A percentile compares a stretch with the other conserved stretches of the same genome.
These are phyloP conservation scores for Isatis lusitanica DNA, from an alignment of 441 rosid species.

Conservation along the genomic window DNA sequence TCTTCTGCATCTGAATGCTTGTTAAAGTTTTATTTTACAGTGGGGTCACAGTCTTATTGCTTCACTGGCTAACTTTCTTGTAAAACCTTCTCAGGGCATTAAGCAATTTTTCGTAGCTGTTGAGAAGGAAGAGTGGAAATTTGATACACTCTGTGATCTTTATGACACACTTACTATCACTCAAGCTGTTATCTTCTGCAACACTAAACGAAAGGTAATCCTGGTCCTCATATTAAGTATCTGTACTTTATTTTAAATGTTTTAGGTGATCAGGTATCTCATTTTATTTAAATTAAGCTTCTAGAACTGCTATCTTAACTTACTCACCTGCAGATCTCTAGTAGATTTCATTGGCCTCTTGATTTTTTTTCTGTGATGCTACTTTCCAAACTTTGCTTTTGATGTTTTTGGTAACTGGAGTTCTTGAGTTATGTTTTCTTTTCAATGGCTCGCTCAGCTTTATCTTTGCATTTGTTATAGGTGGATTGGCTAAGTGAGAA, in stretches of 20 bases:
- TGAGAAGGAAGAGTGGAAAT: conserved; percentile 97
- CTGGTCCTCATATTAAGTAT: neutral
- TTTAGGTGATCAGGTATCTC: neutral
- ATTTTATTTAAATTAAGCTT: neutral
- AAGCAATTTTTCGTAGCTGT: conserved; percentile 94
- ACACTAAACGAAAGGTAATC: conserved; percentile 87
- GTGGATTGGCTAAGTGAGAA: conserved; percentile 98
- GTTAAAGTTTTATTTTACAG: neutral
- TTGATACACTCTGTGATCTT: conserved; percentile 93
- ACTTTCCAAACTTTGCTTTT: neutral
- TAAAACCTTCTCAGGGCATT: conserved; percentile 58
- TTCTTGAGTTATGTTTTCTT: neutral
- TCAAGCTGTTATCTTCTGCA: conserved; percentile 97
- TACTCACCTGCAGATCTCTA: neutral
- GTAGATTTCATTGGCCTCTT: neutral
- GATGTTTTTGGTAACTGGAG: neutral
- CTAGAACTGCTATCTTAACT: neutral
- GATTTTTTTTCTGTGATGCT: neutral
- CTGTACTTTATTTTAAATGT: neutral
- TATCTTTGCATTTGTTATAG: conserved; percentile 36
- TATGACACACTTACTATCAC: conserved; percentile 94
- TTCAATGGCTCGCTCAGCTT: neutral
- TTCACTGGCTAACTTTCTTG: conserved; percentile 24
- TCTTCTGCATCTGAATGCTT: conserved; percentile 3
- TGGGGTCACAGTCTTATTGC: conserved; percentile 2